These are phyloP conservation scores for Pilatotrama ljubarskyi DNA, from an alignment of 768 basidiomycete species.

Conservation along the genomic window DNA sequence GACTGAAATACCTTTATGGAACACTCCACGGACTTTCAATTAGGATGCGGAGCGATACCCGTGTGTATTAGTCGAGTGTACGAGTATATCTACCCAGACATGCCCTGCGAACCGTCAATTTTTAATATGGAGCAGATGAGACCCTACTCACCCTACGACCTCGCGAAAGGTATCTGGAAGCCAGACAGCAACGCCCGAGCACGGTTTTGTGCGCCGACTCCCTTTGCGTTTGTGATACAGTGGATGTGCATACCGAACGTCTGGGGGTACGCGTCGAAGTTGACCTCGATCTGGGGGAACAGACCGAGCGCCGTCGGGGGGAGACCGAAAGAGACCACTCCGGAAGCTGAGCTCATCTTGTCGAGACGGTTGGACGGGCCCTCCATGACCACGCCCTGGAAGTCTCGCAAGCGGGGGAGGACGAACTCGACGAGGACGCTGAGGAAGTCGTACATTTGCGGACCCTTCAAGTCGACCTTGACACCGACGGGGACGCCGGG, in stretches of 20 bases:
- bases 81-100: constrained; percentile 2
- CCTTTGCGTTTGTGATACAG: constrained; percentile 86
- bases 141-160: constrained; percentile 23
- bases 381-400: constrained; percentile 80
- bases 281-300: constrained; percentile 96
- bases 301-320: constrained; percentile 81
- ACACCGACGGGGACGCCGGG: constrained; percentile 80
- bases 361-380: constrained; percentile 66
- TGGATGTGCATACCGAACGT: constrained; percentile 91
- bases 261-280: constrained; percentile 85
- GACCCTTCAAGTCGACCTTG: constrained; percentile 88
- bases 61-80: constrained; percentile 11
- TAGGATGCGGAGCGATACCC: not conserved
- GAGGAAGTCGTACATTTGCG: constrained; percentile 94
- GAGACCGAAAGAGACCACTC: constrained; percentile 89
- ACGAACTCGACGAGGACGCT: constrained; percentile 90
- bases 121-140: too few species aligned
- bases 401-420: constrained; percentile 90
- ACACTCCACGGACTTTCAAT: too few species aligned
- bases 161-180: constrained; percentile 86
- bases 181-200: constrained; percentile 87
- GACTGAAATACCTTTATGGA: not conserved
- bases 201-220: constrained; percentile 86
- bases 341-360: constrained; percentile 76
- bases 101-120: not conserved